Evolutionary conservation across 2,329 filamentous ascomycete species (phyloP), one percentile per base, ranked within the genome.

Genomic region (Chaetomium sp.): DNA sequence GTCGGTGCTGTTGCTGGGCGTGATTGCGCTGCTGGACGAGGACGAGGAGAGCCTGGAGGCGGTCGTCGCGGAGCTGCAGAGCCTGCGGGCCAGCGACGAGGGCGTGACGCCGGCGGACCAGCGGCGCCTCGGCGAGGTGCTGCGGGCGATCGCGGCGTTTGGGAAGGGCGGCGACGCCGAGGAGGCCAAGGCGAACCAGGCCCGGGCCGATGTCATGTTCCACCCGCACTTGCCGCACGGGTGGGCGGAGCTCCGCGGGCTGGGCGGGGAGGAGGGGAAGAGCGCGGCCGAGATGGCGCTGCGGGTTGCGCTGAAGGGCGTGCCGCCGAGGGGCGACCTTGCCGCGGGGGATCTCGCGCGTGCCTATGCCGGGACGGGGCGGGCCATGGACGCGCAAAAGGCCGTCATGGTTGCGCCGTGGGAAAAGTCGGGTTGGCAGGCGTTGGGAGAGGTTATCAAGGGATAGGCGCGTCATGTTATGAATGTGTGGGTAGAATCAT

Each of bases 361-460:
- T 68, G 90, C 92, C 5, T 93, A 91, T 79, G 86, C 90, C 1
- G 89, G 90, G 0, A 93, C 90, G 0, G 88, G 90, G 0, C 85
- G 81, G 65, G 82, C 87, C 3, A 85, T 84, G 3, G 90, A 96
- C 81, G 89, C 91, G 25, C 90, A 97, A 76, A 85, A 85, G 68
- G 89, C 90, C 7, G 84, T 93, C 54, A 84, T 95, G 76, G 76
- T 96, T 70, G 91, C 93, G 45, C 95, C 95, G 6, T 98, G 94
- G 93, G 81, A 79, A 64, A 75, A 69, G 51, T 79, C 79, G 25
- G 88, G 88, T 0, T 95, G 92, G 92, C 78, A 80, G 63, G 83
- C 81, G 2, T 73, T 91, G 70, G 77, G 72, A 0, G 75, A 77
- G 53, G 78, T 73, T 25, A 69, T 81, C n/a, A 47, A 49, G 19